Percentiles rank a stretch among this genome's conserved stretches.
Evolutionary conservation across 179 eudicot species (phyloP).

Genomic region (Nepenthes alata): DNA sequence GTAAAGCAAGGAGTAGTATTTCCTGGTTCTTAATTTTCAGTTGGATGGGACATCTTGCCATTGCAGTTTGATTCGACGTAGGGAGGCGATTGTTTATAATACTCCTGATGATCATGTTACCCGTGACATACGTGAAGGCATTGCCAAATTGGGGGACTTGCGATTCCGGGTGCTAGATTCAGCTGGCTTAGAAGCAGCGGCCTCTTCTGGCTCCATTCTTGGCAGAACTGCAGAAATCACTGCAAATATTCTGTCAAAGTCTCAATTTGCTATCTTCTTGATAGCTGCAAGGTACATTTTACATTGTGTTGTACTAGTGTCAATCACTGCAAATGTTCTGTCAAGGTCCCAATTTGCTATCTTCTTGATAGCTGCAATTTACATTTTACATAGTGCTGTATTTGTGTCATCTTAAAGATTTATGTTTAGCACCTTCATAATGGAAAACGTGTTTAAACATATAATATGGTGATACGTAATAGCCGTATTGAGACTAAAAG

Average conservation of each 20-base stretch:
- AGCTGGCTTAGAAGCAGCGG: slow-evolving; percentile 96
- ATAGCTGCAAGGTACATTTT: slow-evolving; percentile 65
- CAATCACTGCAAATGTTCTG: slow-evolving; percentile 74
- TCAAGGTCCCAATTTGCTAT: slow-evolving; percentile 59
- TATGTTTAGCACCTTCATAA: too few species aligned
- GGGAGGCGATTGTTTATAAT: slow-evolving; percentile 94
- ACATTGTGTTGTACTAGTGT: neutral
- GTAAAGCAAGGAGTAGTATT: neutral
- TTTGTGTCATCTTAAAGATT: neutral
- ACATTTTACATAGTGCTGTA: slow-evolving; percentile 4
- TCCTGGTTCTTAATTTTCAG: slow-evolving; percentile 6
- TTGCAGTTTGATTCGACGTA: slow-evolving; percentile 71
- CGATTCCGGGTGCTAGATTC: slow-evolving; percentile 89
- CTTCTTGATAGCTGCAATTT: slow-evolving; percentile 85
- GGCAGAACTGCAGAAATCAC: slow-evolving; percentile 91
- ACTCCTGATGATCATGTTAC: slow-evolving; percentile 97
- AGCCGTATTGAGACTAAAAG: too few species aligned
- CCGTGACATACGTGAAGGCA: slow-evolving; percentile 85
- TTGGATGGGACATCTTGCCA: slow-evolving; percentile 6
- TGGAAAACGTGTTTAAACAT: too few species aligned
- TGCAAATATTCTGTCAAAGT: slow-evolving; percentile 53
- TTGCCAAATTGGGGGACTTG: slow-evolving; percentile 80
- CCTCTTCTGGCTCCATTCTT: slow-evolving; percentile 86
- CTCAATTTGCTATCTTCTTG: slow-evolving; percentile 71
- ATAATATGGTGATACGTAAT: too few species aligned